A percentile compares a stretch with the other conserved stretches of the same genome.
phyloP scores from a whole-genome alignment of 495 filamentous ascomycete genomes.

The Penicillium roqueforti region DNA sequence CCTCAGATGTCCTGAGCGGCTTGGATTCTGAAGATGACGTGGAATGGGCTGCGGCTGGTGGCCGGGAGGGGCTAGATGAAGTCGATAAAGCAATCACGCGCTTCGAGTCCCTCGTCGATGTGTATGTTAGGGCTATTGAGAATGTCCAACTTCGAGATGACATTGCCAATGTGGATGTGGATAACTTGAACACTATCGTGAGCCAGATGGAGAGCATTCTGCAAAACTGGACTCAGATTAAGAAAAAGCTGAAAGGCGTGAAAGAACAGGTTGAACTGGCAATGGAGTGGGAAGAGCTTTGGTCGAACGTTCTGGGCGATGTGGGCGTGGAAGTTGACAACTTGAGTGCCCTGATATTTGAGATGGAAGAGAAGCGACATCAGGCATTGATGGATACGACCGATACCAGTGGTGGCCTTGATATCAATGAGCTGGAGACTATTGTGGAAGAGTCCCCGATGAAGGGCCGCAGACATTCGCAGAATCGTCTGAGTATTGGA shows the following conservation, averaged over 20 bases:
- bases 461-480: conserved; percentile 41
- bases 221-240: conserved; percentile 78
- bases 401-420: conserved; percentile 59
- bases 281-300: conserved; percentile 98
- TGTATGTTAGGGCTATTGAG: conserved; percentile 89
- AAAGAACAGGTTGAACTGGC: conserved; percentile 91
- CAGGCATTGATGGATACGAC: conserved; percentile 58
- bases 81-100: conserved; percentile 80
- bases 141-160: conserved; percentile 78
- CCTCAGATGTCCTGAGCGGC: conserved; percentile 76
- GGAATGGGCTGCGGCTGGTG: conserved; percentile 93
- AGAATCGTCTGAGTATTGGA: conserved; percentile 65
- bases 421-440: conserved; percentile 86
- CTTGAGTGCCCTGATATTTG: conserved; percentile 77
- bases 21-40: conserved; percentile 93
- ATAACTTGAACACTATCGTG: conserved; percentile 67
- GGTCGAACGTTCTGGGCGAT: conserved; percentile 88
- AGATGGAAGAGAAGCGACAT: conserved; percentile 93
- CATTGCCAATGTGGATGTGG: conserved; percentile 61
- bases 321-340: conserved; percentile 87
- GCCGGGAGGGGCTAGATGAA: conserved; percentile 81
- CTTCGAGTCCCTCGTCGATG: conserved; percentile 81
- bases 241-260: conserved; percentile 65
- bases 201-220: conserved; percentile 82
- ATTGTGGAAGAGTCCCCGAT: conserved; percentile 86